Evolutionary conservation across 2,329 filamentous ascomycete species (phyloP), one percentile per base, ranked within the genome.

Genomic region (Magnaporthiopsis poae): DNA sequence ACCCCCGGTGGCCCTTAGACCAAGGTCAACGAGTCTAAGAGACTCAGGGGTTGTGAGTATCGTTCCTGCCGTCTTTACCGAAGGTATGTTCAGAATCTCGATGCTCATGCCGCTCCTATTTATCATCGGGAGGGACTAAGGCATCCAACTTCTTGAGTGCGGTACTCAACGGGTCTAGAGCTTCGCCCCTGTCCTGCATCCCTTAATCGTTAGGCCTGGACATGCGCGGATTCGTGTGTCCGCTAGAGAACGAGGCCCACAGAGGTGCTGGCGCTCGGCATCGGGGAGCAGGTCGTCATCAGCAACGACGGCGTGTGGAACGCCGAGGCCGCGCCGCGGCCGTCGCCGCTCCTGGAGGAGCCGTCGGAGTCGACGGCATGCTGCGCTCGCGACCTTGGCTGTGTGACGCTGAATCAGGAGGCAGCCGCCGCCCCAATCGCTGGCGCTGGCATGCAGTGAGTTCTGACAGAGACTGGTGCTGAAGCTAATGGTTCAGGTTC

Each of bases 261-360:
- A 0, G 77, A 80, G 67, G 76, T 81, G 4, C 67, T 83, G 56
- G 75, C 76, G 3, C 71, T 84, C 5, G 73, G 71, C 0, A 73
- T 75, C 31, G 81, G 80, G 21, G 79, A 81, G 64, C 78, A 81
- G 68, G 75, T 82, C 3, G 70, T 74, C 2, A 71, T 82, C 62
- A 79, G 76, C 18, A 76, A 75, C 39, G 78, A 78, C 18, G 79
- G 80, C 0, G 68, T 79, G 15, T 74, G 75, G 71, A 67, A 70
- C 69, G 31, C 62, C 12, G 52, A 67, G 60, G 62, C 35, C n/a
- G 21, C 62, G 25, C 62, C 62, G 25, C 62, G 36, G 36, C 25
- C 62, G 5, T 5, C 62, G 12, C 39, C 62, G 25, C 31, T 36
- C 15, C 8, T n/a, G 31, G 68, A 71, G 46, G 68, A 64, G 9